Evolutionary conservation across 1,284 basidiomycete genomes (phyloP), one percentile per base, ranked within the genome.

Genomic region (Puccinia brachypodii): DNA sequence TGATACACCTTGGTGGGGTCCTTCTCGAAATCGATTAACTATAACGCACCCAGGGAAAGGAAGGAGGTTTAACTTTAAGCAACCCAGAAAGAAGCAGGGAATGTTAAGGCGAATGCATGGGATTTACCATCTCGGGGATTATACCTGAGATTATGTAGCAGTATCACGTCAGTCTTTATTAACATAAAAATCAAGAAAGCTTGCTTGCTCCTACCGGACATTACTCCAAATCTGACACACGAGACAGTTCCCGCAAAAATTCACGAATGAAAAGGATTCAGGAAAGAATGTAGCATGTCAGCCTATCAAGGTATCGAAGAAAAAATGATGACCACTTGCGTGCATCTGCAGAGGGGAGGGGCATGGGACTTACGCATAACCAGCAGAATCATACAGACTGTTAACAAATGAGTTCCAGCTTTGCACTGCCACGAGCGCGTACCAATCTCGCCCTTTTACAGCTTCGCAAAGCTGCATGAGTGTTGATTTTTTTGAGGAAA

Each of bases 21-120:
- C 38, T 81, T 81, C 38, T 81, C 80, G 42, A 81, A 81, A 64
- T 81, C 80, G n/a, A 81, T 81, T 33, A 81, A 53, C 80, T 81
- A 31, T 13, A 22, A 16, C 19, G n/a, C 31, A 16, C n/a, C 44
- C 40, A 68, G 2, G 22, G 38, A 44, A 14, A n/a, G 36, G 22
- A 68, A 42, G 1, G 38, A 68, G 28, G 7, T 6, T 42, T 42
- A 44, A 19, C 38, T 50, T 19, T 50, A 50, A 19, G 62, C 36
- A 62, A 36, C 25, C n/a, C 13, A 19, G 11, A 28, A 33, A 40
- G 2, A n/a, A n/a, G n/a, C n/a, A n/a, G n/a, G n/a, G n/a, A n/a
- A n/a, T 33, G 9, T 25, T 33, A 22, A 22, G 8, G 22, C 42
- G 28, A 25, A 36, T 50, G 38, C 2, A 36, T 72, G 16, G n/a